A percentile compares a stretch with the other conserved stretches of the same genome.
Evolutionary conservation across 768 basidiomycete species (phyloP).

Genomic region (Tremella fuciformis): DNA sequence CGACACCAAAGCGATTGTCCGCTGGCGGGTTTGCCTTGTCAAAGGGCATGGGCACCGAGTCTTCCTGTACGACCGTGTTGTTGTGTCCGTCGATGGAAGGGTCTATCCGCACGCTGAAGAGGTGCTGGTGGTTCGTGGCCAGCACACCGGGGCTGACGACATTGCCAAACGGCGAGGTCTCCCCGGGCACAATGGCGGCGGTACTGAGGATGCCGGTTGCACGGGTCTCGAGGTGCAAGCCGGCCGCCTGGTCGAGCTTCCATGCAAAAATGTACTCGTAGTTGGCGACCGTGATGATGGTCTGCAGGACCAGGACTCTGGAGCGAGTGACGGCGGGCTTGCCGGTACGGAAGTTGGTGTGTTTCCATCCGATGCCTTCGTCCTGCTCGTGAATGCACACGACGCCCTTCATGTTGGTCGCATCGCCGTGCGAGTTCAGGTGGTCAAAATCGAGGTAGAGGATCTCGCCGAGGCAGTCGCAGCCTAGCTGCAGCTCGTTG

Average conservation of each 20-base stretch:
- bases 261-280: slow-evolving; percentile 35
- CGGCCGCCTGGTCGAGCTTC: slow-evolving; percentile 42
- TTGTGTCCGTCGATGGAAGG: slow-evolving; percentile 38
- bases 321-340: slow-evolving; percentile 32
- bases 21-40: slow-evolving; percentile 17
- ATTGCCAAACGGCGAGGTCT: slow-evolving; percentile 38
- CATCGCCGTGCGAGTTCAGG: slow-evolving; percentile 20
- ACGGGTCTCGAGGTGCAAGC: slow-evolving; percentile 41
- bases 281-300: slow-evolving; percentile 47
- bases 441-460: slow-evolving; percentile 34
- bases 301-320: slow-evolving; percentile 45
- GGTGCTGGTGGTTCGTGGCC: slow-evolving; percentile 38
- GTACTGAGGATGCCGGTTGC: slow-evolving; percentile 48
- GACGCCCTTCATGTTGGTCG: slow-evolving; percentile 24
- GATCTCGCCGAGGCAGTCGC: slow-evolving; percentile 19
- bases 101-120: slow-evolving; percentile 42
- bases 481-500: slow-evolving; percentile 32
- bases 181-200: slow-evolving; percentile 33
- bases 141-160: slow-evolving; percentile 40
- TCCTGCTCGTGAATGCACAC: slow-evolving; percentile 51
- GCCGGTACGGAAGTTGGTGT: slow-evolving; percentile 47
- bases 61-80: slow-evolving; percentile 42
- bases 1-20: slow-evolving; percentile 29
- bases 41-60: slow-evolving; percentile 25
- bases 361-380: slow-evolving; percentile 47